Conservation (phyloP, 2,329 filamentous ascomycete genomes). For the Neonectria magnoliae region DNA sequence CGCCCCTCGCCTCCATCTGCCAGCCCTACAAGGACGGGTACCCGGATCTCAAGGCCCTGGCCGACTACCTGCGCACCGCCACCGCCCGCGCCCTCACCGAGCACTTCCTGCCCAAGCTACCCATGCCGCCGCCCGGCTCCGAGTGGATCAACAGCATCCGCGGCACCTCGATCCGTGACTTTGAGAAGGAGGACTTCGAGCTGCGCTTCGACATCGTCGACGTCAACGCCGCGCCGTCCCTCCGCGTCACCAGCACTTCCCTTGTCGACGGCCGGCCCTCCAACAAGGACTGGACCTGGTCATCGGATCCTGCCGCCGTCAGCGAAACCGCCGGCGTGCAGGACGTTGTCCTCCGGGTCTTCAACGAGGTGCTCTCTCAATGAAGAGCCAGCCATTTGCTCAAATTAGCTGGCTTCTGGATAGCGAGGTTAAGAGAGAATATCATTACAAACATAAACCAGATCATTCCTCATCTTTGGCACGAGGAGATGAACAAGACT, state of each 20-base stretch:
- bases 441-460: not conserved
- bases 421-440: not conserved
- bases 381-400: not conserved
- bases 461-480: not conserved
- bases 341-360: constrained; percentile 34
- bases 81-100: constrained; percentile 53
- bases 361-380: constrained; percentile 34
- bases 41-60: constrained; percentile 54
- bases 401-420: not conserved
- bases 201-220: constrained; percentile 47
- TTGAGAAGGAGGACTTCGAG: constrained; percentile 41
- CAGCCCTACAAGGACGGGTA: constrained; percentile 58
- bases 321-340: constrained; percentile 35
- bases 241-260: constrained; percentile 39
- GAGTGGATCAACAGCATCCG: constrained; percentile 46
- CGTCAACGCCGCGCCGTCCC: constrained; percentile 23
- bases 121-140: constrained; percentile 2
- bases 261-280: constrained; percentile 25
- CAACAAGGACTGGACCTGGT: constrained; percentile 46
- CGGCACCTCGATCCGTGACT: constrained; percentile 46
- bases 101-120: constrained; percentile 45
- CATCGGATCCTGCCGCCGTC: constrained; percentile 15
- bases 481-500: not conserved
- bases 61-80: constrained; percentile 58
- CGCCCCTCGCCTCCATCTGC: constrained; percentile 51